Evolutionary conservation across 225 moss, liverwort and hornwort species (phyloP), one percentile per base, ranked within the genome.

Genomic region (Thuidium tamariscinum): DNA sequence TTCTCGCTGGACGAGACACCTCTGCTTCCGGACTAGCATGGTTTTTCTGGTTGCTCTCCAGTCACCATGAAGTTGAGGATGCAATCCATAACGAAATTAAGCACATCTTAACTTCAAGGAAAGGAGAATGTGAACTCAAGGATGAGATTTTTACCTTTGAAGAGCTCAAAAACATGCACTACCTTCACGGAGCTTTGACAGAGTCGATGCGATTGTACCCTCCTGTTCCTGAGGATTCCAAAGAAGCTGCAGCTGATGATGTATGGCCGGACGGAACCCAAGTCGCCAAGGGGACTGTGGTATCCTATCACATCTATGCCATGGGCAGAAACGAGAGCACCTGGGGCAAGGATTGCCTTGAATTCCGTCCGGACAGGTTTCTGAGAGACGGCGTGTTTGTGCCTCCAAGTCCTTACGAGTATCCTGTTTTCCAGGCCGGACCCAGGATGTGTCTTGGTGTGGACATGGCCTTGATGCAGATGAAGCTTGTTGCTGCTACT

Each of bases 141-240:
- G 46, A 30, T 10, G 68, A 34, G 67, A 77, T 71, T 1, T 84
- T 90, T 17, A 90, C 89, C 4, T 90, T 88, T 17, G 88, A 89
- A 21, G 84, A 91, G 57, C 81, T 91, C 4, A 88, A 86, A 59
- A 69, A 80, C 29, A 74, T 90, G 88, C 91, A 89, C 26, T 91
- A 90, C 46, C 89, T 91, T 42, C 90, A 90, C 23, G 93, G 88
- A 32, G 89, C 93, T 16, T 17, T 93, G 84, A 88, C 55, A 29
- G 93, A 93, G 67, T 86, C 92, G 0, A 92, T 92, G 86, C 42
- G 92, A 42, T 39, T 92, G 77, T 87, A 90, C 34, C 93, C 93
- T 16, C 91, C 93, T 3, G 79, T 93, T 25, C 90, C 92, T 20
- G 82, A 87, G 62, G 90, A 92, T 85, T 62, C 93, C 5, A 93